Evolutionary conservation across 116 monocot species (phyloP), one percentile per base, ranked within the genome.

Genomic region (Iris pallida): DNA sequence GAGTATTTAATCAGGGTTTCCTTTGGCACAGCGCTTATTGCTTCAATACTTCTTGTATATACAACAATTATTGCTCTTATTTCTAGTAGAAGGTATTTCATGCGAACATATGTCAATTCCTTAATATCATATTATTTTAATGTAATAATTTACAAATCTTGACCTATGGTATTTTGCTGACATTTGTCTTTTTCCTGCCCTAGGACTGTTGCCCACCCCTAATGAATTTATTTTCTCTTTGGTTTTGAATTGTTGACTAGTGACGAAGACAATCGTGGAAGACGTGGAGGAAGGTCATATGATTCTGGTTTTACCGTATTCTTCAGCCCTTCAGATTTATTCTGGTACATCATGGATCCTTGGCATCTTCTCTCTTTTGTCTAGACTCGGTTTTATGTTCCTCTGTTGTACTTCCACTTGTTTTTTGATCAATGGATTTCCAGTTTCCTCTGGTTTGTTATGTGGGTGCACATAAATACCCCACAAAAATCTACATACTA

Each of bases 1-100:
- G 97, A 85, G 69, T 97, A 97, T 70, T 45, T 97, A 60, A 83
- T 97, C 66, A 83, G 97, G 57, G 97, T 92, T 76, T 90, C 92
- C 8, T 97, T 92, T 74, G 97, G 97, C 19, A 92, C 92, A 42
- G 83, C 97, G 19, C 87, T 97, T 55, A 87, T 97, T 78, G 83
- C 82, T 19, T 97, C 97, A 15, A 97, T 97, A 63, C 71, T 97
- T 70, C 79, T 97, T 61, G 97, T 97, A 12, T 97, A 90, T 69
- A 97, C 97, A 63, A 83, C 97, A 69, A 97, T 97, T 40, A 87
- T 97, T 79, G 81, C 85, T 6, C 76, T 97, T 72, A 49, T 89
- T 75, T 90, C 97, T 52, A 92, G 92, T 78, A 85, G 79, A 72
- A 83, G 97, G 92, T 90, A 80, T 30, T 30, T 30, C 30, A 30